Percentiles rank a stretch among this genome's conserved stretches.
These are phyloP conservation scores for Colletotrichum musicola DNA, from an alignment of 2,329 filamentous ascomycete genomes.

Conservation along the genomic window DNA sequence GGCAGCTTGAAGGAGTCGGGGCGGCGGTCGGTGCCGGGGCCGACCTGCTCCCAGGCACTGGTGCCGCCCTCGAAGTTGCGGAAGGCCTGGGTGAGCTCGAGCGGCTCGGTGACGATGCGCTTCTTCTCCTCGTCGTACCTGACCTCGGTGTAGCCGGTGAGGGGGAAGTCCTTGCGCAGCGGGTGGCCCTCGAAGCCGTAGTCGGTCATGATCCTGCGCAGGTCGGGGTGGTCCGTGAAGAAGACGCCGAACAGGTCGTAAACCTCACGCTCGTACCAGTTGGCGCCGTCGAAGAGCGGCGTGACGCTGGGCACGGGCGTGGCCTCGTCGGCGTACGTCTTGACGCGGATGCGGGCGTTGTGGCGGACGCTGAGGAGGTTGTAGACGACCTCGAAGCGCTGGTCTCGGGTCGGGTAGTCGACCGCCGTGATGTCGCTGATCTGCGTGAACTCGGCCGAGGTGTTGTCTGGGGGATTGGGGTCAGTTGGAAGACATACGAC, in stretches of 20 bases:
- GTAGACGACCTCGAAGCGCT: conserved; percentile 98
- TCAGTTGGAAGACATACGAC: neutral
- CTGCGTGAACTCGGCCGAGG: conserved; percentile 95
- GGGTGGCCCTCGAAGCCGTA: conserved; percentile 99
- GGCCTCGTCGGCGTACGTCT: conserved; percentile 98
- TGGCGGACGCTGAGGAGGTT: conserved; percentile 95
- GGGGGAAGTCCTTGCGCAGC: conserved; percentile 95
- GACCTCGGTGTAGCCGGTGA: conserved; percentile 98
- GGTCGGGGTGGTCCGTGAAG: conserved; percentile 94
- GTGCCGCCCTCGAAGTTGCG: conserved; percentile 96
- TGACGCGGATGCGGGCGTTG: conserved; percentile 96
- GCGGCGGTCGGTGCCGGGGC: conserved; percentile 79
- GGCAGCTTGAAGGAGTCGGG: conserved; percentile 94
- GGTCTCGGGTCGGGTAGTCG: conserved; percentile 94
- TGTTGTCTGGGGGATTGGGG: conserved; percentile 75
- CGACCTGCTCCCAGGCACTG: conserved; percentile 76
- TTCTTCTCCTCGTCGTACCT: conserved; percentile 99
- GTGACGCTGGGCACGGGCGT: conserved; percentile 92
- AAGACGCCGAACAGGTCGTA: conserved; percentile 99
- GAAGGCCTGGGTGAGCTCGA: conserved; percentile 98
- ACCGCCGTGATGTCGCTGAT: conserved; percentile 93
- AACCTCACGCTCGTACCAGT: conserved; percentile 98
- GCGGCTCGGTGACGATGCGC: conserved; percentile 96
- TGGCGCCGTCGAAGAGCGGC: conserved; percentile 90
- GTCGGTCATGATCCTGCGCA: conserved; percentile 98